A percentile compares a stretch with the other conserved stretches of the same genome.
Evolutionary conservation across 257 asterid genomes (phyloP).

Genomic region (Solanum megistacrolobum): DNA sequence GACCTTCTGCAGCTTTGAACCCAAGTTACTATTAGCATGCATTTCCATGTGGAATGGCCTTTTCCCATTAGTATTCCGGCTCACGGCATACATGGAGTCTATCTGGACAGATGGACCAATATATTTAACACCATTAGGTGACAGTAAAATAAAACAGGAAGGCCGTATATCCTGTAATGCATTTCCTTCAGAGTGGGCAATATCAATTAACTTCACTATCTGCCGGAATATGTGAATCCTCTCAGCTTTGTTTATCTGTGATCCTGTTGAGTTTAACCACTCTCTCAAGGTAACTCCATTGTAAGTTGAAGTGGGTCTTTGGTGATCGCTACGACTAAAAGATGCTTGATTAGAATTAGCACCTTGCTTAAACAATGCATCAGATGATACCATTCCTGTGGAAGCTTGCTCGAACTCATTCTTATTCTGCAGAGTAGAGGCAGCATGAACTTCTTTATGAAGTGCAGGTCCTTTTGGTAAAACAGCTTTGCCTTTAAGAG

Average conservation of each 20-base stretch:
- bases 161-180: constrained; percentile 29
- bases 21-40: neutral
- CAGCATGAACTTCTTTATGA: neutral
- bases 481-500: constrained; percentile 11
- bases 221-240: constrained; percentile 21
- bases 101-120: constrained; percentile 11
- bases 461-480: neutral
- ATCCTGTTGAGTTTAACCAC: constrained; percentile 18
- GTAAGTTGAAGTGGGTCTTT: neutral
- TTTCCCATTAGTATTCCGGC: constrained; percentile 4
- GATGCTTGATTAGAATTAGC: neutral
- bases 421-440: neutral
- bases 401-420: neutral
- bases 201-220: constrained; percentile 24
- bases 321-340: neutral
- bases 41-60: constrained; percentile 11
- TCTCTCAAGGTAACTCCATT: constrained; percentile 28
- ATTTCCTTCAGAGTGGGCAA: constrained; percentile 16
- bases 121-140: constrained; percentile 19
- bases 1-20: constrained; percentile 16
- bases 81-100: neutral
- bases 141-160: constrained; percentile 19
- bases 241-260: constrained; percentile 10
- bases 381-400: neutral
- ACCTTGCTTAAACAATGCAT: neutral